phyloP scores from a whole-genome alignment of 345 rosid genomes.

The Hypericum androsaemum region DNA sequence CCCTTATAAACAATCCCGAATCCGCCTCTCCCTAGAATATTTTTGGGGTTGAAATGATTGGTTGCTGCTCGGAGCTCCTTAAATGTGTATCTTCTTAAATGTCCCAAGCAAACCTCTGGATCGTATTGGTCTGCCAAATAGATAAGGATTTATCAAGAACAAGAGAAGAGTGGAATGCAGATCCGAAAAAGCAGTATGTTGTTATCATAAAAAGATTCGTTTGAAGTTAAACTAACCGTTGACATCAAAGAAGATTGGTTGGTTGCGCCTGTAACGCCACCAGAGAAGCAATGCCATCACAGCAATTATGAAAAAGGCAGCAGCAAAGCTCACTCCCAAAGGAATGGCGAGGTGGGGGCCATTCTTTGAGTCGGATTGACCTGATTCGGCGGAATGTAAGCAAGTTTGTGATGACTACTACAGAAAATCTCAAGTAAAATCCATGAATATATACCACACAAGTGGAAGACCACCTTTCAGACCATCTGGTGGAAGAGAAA shows the following conservation, averaged over 20 bases:
- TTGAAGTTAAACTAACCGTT: slow-evolving; percentile 49
- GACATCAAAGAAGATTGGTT: slow-evolving; percentile 94
- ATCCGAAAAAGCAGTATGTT: background rate
- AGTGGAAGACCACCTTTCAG: slow-evolving; percentile 45
- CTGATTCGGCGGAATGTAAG: slow-evolving; percentile 24
- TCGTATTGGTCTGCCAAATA: slow-evolving; percentile 71
- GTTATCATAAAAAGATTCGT: background rate
- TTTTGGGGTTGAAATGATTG: slow-evolving; percentile 70
- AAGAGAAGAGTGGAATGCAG: background rate
- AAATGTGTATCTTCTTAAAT: slow-evolving; percentile 70
- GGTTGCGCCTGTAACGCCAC: slow-evolving; percentile 84
- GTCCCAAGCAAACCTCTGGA: slow-evolving; percentile 82
- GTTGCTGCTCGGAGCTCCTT: slow-evolving; percentile 93
- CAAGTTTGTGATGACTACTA: too few species aligned
- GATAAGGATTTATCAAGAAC: background rate
- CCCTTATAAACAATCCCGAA: slow-evolving; percentile 96
- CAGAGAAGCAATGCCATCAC: slow-evolving; percentile 57
- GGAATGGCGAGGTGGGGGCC: slow-evolving; percentile 68
- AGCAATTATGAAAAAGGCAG: slow-evolving; percentile 51
- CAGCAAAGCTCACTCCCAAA: slow-evolving; percentile 51
- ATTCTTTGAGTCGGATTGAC: slow-evolving; percentile 40
- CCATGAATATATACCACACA: background rate
- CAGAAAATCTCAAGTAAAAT: too few species aligned
- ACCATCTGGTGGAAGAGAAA: slow-evolving; percentile 75
- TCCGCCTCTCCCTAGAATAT: slow-evolving; percentile 89